Evolutionary conservation across 2,329 filamentous ascomycete species (phyloP), one percentile per base, ranked within the genome.

Genomic region (Monosporascus sp.): DNA sequence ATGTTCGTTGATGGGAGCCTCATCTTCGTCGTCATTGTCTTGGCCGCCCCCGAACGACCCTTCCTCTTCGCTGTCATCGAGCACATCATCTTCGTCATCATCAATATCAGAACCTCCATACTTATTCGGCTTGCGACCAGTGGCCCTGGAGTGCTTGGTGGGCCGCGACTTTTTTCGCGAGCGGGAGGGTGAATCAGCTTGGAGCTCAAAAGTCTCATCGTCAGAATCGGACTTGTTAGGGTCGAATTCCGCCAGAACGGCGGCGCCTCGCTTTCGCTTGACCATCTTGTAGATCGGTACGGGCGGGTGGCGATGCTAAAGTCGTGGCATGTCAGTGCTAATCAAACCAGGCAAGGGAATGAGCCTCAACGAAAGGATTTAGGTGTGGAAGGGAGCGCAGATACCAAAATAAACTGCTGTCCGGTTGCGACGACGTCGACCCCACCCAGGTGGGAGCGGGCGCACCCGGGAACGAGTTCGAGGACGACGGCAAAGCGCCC

Each of bases 221-320:
- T 83, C 79, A 2, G 84, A 75, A 60, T 87, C 84, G 49, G 84
- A 87, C 65, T 83, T 80, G 66, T 86, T 86, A 3, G 81, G 82
- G 67, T 87, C 84, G 60, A 86, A 87, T 51, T 76, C 75, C 57
- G 22, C 43, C 22, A 46, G 22, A n/a, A 83, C 70, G 31, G 72
- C 64, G 54, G 72, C 64, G 54, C 75, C 75, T 57, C 78, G 73
- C 75, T 85, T 87, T 51, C 83, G 74, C 67, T 85, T 85, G 53
- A 70, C 66, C 75, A 77, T 77, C 31, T 60, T 70, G 58, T 54
- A 52, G 35, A 24, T 11, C 9, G 37, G n/a, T 45, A 48, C 50
- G 49, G 41, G 35, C 17, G 15, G 24, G 25, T 22, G 20, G 11
- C 31, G 14, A 7, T 46, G 20, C 43, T 46, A 18, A 31, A 7